Percentiles rank a stretch among this genome's conserved stretches.
phyloP scores from a whole-genome alignment of 768 basidiomycete genomes.

The Podaxis mareebaensis region DNA sequence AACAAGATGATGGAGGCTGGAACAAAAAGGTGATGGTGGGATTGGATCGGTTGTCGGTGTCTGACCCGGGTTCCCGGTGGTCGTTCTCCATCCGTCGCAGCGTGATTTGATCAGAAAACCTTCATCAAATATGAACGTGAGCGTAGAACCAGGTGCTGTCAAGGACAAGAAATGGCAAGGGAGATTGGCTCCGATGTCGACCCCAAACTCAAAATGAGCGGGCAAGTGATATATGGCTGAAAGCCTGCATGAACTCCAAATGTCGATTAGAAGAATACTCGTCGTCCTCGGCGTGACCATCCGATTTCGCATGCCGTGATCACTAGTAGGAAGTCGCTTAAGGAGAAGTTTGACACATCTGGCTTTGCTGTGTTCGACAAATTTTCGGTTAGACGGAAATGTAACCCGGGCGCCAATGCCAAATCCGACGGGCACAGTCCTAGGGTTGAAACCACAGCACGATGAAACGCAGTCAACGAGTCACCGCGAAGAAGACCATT shows the following conservation, averaged over 20 bases:
- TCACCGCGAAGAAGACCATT: neutral
- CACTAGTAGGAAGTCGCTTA: neutral
- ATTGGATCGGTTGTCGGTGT: slow-evolving; percentile 18
- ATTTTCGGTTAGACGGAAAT: neutral
- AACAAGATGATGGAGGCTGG: neutral
- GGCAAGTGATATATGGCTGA: too few relatives aligned
- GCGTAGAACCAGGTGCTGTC: neutral
- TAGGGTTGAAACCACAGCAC: neutral
- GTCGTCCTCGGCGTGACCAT: neutral
- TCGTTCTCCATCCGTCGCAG: neutral
- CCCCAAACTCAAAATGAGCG: neutral
- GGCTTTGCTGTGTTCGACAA: neutral
- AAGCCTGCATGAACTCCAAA: neutral
- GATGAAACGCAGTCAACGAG: slow-evolving; percentile 6
- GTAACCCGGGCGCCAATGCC: neutral
- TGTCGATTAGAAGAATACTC: neutral
- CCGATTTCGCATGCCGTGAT: slow-evolving; percentile 3
- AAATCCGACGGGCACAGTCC: neutral
- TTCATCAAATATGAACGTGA: neutral
- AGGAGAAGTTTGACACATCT: neutral
- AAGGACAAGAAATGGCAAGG: neutral
- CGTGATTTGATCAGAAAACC: neutral
- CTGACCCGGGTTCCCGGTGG: slow-evolving; percentile 12
- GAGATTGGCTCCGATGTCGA: neutral
- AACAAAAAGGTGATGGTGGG: neutral